Conservation (phyloP, 1,284 basidiomycete genomes). For the Ceratobasidium sp. region DNA sequence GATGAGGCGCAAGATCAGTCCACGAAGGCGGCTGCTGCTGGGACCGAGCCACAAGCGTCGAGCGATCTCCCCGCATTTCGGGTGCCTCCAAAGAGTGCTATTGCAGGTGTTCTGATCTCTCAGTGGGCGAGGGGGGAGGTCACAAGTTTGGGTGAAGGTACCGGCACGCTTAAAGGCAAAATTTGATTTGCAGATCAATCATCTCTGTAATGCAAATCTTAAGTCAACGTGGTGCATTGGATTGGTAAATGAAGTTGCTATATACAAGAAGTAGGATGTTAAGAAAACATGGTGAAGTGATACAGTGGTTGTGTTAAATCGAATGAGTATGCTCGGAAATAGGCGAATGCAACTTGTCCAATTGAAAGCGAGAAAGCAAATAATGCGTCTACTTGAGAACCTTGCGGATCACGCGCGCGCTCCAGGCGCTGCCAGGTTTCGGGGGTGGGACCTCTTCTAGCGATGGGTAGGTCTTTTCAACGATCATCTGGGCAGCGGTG, state of each 20-base stretch:
- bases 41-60: constrained; percentile 51
- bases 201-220: neutral
- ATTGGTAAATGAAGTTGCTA: neutral
- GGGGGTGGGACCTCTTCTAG: constrained; percentile 10
- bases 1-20: constrained; percentile 57
- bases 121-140: constrained; percentile 70
- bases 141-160: constrained; percentile 23
- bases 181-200: constrained; percentile 32
- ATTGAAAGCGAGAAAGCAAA: constrained; percentile 30
- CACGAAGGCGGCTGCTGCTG: constrained; percentile 53
- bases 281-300: constrained; percentile 20
- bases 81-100: constrained; percentile 74
- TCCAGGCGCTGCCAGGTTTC: constrained; percentile 25
- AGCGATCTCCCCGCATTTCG: constrained; percentile 65
- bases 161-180: constrained; percentile 26
- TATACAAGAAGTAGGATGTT: constrained; percentile 7
- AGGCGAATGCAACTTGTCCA: constrained; percentile 17
- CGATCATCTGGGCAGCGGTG: constrained; percentile 20
- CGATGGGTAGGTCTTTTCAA: constrained; percentile 32
- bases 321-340: constrained; percentile 3
- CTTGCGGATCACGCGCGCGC: constrained; percentile 38
- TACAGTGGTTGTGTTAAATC: constrained; percentile 7
- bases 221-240: constrained; percentile 3
- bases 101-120: constrained; percentile 74
- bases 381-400: constrained; percentile 27